Conservation (phyloP, 805 yeast species). For the Metschnikowia lachancei region DNA sequence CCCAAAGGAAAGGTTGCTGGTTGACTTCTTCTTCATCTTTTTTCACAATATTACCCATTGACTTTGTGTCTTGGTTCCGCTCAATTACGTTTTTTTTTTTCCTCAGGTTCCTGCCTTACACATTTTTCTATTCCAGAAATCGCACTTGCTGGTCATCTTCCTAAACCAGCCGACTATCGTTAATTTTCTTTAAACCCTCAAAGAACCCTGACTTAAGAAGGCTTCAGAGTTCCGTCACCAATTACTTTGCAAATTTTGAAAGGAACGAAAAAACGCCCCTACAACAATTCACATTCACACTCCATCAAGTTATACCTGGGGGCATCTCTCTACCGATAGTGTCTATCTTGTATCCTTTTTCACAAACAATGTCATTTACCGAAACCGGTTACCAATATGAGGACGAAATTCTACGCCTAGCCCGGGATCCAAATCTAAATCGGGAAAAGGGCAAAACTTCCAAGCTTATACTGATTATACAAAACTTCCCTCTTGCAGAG, state of each 20-base stretch:
- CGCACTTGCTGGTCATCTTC: too few relatives aligned
- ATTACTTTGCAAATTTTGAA: too few relatives aligned
- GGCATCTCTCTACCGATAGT: background rate
- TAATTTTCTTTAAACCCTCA: background rate
- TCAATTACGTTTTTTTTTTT: background rate
- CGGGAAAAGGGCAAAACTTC: constrained; percentile 40
- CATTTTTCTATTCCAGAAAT: background rate
- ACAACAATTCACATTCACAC: too few relatives aligned
- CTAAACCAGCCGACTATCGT: background rate
- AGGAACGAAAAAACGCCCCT: too few relatives aligned
- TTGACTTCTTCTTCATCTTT: background rate
- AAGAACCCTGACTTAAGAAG: too few relatives aligned
- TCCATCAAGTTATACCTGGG: too few relatives aligned
- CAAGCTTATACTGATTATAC: constrained; percentile 41
- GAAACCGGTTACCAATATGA: constrained; percentile 28
- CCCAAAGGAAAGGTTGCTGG: constrained; percentile 4
- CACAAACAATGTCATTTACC: constrained; percentile 6
- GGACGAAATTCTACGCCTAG: constrained; percentile 48
- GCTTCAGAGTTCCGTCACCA: too few relatives aligned
- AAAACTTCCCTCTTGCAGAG: constrained; percentile 43
- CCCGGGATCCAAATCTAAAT: constrained; percentile 50
- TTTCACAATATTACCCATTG: background rate
- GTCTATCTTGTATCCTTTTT: background rate
- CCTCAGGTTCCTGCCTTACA: background rate
- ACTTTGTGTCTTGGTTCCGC: background rate